Evolutionary conservation across 768 basidiomycete species (phyloP), one percentile per base, ranked within the genome.

Genomic region (Cantharellus cinnabarinus): DNA sequence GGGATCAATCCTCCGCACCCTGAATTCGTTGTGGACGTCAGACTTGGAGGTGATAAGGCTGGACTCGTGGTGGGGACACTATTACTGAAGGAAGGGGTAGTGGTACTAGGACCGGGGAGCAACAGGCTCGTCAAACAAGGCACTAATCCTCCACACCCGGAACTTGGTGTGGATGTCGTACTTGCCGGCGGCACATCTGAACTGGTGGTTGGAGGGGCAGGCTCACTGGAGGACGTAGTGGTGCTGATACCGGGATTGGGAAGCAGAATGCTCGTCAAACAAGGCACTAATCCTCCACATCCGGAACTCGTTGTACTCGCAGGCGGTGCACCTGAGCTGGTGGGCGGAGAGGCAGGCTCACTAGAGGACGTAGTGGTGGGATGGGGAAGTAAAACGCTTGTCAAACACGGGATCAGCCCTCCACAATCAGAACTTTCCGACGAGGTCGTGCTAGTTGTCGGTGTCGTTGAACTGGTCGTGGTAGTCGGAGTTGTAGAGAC

Each of bases 221-320:
- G 56, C 4, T 15, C 40, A 37, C 61, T 14, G 7, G 55, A 40
- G 42, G 62, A 20, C 48, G 20, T 29, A 29, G 20, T 29, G 20
- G 20, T 29, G 20, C 50, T n/a, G 39, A 62, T 44, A 48, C 44
- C 29, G 44, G 44, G 29, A 29, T 10, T 10, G 10, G 44, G 20
- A 48, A 48, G 44, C 29, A 48, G 1, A 29, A 10, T 29, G 29
- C 44, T 29, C 44, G 29, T 29, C 60, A 38, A 34, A n/a, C 57
- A 4, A 20, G 39, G 2, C 44, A 14, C 3, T 41, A 55, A 55
- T 48, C 29, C 35, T 41, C 58, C 55, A 42, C 44, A 35, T 34
- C 35, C 52, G 56, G 59, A 50, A 38, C 59, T 54, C 39, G 5
- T 35, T 14, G 66, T 20, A 41, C 42, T 58, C 41, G 51, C 56